Base-by-base conservation (phyloP, 2,329 filamentous ascomycete species). In the Penicillium crustosum region DNA sequence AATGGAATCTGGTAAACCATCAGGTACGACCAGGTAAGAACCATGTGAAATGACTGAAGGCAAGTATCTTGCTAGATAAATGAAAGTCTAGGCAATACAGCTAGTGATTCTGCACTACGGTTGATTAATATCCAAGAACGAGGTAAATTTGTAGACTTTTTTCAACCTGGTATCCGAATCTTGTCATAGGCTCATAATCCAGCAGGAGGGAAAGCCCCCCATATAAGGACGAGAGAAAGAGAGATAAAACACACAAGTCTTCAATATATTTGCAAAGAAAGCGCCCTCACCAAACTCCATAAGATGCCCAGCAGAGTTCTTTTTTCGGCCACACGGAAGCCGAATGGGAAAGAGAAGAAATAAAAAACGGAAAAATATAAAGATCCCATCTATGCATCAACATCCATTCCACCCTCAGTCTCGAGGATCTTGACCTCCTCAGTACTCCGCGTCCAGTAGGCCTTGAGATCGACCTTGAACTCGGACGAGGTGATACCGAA, bases 401-500 rank as follows among this genome's bases (percentile, higher is more conserved):
- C 69, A 27, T 79, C 77, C 78, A 79, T 79, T 31, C 63, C 70
- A 54, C 68, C 68, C 55, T 73, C 66, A 25, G 64, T 54, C 62
- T 74, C 73, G 44, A 79, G 57, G 36, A 77, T 68, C 61, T 73
- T 75, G 12, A 81, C 71, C 57, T 77, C 70, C 13, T 71, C 73
- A 17, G 70, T 73, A 53, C 69, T 67, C 63, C 75, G 72, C 36
- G 69, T 72, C 75, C 77, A 81, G 31, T 83, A 89, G 71, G 92
- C 93, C 75, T 89, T 79, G 64, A 96, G 79, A 69, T 86, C 83
- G 58, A 99, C 87, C 74, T 83, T 88, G 80, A 99, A 99, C 79
- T 97, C 92, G 58, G 91, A 90, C 77, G 94, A 86, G 62, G 90
- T 91, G 57, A 97, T 86, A 53, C 91, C 89, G 78, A 99, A 97